Conservation (phyloP, 225 moss, liverwort and hornwort species). For the Polytrichum commune region DNA sequence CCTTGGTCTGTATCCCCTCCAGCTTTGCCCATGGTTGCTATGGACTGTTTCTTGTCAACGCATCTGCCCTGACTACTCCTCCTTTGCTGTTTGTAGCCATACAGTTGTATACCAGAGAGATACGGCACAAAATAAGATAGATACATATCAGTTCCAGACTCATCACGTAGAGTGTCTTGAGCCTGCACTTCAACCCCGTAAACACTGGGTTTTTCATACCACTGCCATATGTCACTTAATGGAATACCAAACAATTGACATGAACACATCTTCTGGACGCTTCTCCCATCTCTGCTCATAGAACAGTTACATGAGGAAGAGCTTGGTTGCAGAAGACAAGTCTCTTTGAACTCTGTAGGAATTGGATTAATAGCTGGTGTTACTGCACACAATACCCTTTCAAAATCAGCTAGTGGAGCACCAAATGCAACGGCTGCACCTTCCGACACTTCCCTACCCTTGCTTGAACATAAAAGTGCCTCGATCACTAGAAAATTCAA, state of each 20-base stretch:
- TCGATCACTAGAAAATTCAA: conserved; percentile 8
- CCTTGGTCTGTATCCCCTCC: neutral
- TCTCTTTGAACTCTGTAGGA: neutral
- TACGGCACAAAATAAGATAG: conserved; percentile 59
- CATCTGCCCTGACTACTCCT: neutral
- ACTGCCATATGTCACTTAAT: conserved; percentile 49
- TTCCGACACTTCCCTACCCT: conserved; percentile 33
- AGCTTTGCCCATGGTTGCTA: too few species aligned
- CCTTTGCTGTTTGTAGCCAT: conserved; percentile 32
- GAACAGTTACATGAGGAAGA: conserved; percentile 11
- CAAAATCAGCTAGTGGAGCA: conserved; percentile 44
- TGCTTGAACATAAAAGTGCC: conserved; percentile 33
- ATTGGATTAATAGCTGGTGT: conserved; percentile 2
- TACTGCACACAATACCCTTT: conserved; percentile 13
- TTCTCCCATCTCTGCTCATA: neutral
- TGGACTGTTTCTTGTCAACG: too few species aligned
- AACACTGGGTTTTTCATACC: conserved; percentile 59
- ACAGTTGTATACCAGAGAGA: conserved; percentile 55
- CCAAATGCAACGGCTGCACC: conserved; percentile 22
- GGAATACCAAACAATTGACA: conserved; percentile 22
- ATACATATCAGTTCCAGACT: conserved; percentile 27
- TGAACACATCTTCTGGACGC: conserved; percentile 4
- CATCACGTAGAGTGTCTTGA: conserved; percentile 30
- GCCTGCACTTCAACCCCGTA: conserved; percentile 50
- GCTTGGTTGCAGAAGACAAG: neutral